Conservation (phyloP, 495 filamentous ascomycete genomes). For the Penicillium cataractarum region DNA sequence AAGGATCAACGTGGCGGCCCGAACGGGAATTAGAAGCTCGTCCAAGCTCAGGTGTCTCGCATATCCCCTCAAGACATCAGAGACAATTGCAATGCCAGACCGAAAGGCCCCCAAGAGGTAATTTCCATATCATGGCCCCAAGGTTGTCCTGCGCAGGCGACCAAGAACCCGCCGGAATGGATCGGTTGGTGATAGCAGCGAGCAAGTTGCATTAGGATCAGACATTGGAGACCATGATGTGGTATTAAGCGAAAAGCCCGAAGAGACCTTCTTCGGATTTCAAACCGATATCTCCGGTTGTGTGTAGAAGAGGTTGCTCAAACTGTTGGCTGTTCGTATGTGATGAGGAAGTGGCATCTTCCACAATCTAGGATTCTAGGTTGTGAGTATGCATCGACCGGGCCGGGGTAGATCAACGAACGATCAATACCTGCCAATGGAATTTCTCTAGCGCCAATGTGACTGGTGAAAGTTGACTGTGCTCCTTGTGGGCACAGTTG, state of each 20-base stretch:
- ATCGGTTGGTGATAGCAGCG: constrained; percentile 47
- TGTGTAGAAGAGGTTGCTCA: not conserved
- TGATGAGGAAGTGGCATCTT: constrained; percentile 1
- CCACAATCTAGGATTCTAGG: not conserved
- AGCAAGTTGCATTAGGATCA: constrained; percentile 25
- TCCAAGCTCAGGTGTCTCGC: not conserved
- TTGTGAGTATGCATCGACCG: not conserved
- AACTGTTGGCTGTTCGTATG: constrained; percentile 9
- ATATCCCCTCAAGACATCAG: not conserved
- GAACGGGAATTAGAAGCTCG: not conserved
- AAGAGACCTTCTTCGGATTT: not conserved
- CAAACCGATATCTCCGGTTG: not conserved
- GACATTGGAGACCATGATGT: constrained; percentile 7
- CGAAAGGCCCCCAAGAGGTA: not conserved
- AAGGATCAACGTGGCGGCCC: not conserved
- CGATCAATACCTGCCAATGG: constrained; percentile 19
- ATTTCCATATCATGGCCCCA: not conserved
- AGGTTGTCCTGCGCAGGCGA: not conserved
- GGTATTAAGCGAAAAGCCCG: not conserved
- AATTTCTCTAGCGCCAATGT: constrained; percentile 13
- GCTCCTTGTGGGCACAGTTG: constrained; percentile 17
- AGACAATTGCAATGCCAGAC: not conserved
- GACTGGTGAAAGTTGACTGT: constrained; percentile 18
- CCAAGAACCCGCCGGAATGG: constrained; percentile 10
- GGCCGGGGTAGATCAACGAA: not conserved